These are phyloP conservation scores for Gossypium stocksii DNA, from an alignment of 345 rosid genomes.

Conservation along the genomic window DNA sequence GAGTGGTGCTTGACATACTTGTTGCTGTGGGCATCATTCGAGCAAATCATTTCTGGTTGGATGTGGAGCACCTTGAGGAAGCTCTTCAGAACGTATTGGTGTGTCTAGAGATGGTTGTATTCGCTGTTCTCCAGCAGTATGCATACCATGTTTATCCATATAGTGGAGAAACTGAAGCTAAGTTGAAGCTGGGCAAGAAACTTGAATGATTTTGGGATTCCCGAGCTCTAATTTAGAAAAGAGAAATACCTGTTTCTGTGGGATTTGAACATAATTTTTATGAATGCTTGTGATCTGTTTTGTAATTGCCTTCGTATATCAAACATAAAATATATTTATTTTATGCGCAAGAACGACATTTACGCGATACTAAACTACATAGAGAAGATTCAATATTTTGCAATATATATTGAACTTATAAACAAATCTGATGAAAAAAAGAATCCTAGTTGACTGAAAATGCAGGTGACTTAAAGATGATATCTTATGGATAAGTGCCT, in stretches of 20 bases:
- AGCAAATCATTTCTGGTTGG: conserved; percentile 89
- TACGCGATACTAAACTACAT: not conserved
- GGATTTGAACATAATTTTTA: not conserved
- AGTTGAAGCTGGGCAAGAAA: conserved; percentile 46
- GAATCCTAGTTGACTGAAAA: not conserved
- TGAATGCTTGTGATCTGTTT: not conserved
- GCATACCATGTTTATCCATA: conserved; percentile 76
- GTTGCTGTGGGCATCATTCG: conserved; percentile 59
- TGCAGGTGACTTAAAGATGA: not conserved
- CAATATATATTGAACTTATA: not conserved
- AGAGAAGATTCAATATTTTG: not conserved
- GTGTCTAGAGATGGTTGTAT: conserved; percentile 83
- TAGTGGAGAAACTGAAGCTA: conserved; percentile 58
- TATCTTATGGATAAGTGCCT: not conserved
- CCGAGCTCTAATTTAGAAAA: not conserved
- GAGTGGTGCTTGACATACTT: conserved; percentile 61
- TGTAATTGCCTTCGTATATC: not conserved
- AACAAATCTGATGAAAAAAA: not conserved
- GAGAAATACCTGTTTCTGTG: not conserved
- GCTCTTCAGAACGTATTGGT: conserved; percentile 83
- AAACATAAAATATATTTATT: not conserved
- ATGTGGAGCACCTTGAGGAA: conserved; percentile 84
- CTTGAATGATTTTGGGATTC: conserved; percentile 29
- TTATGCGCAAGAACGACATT: not conserved
- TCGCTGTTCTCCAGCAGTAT: conserved; percentile 76